These are phyloP conservation scores for Osmanthus fragrans DNA, from an alignment of 257 asterid species.

Conservation along the genomic window DNA sequence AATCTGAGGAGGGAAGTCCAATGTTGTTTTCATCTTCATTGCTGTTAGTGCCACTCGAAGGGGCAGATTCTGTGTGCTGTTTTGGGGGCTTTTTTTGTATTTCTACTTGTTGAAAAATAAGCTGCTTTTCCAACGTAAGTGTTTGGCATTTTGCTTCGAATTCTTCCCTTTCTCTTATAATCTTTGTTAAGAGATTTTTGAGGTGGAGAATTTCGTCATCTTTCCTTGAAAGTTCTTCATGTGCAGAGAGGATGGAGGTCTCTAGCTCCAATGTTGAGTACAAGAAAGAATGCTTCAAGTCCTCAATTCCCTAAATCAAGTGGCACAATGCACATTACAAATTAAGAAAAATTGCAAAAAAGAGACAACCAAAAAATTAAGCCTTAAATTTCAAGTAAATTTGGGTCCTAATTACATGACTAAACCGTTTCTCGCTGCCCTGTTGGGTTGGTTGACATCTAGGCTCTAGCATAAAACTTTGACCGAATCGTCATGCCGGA, in stretches of 20 bases:
- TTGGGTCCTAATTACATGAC: no score
- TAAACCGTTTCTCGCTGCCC: no score
- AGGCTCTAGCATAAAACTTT: no score
- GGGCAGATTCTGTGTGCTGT: slow-evolving; percentile 35
- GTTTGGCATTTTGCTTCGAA: slow-evolving; percentile 48
- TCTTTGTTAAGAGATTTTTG: slow-evolving; percentile 48
- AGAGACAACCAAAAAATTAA: neutral
- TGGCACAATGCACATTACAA: slow-evolving; percentile 12
- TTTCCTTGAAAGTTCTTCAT: slow-evolving; percentile 79
- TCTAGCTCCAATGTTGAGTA: slow-evolving; percentile 83
- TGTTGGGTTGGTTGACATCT: no score
- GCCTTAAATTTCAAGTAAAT: neutral
- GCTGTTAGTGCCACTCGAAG: slow-evolving; percentile 55
- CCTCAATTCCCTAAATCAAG: slow-evolving; percentile 65
- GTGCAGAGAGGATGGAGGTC: slow-evolving; percentile 61
- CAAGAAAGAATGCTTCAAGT: slow-evolving; percentile 68
- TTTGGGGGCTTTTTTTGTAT: slow-evolving; percentile 31
- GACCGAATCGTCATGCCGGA: no score
- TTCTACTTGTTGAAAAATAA: slow-evolving; percentile 46
- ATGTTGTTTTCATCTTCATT: slow-evolving; percentile 52
- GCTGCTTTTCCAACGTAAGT: slow-evolving; percentile 46
- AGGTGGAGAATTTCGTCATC: slow-evolving; percentile 84
- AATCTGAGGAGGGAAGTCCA: slow-evolving; percentile 47
- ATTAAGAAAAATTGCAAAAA: neutral
- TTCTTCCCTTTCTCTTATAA: slow-evolving; percentile 74